phyloP scores from a whole-genome alignment of 169 alveolate species.

The Cystoisospora suis region DNA sequence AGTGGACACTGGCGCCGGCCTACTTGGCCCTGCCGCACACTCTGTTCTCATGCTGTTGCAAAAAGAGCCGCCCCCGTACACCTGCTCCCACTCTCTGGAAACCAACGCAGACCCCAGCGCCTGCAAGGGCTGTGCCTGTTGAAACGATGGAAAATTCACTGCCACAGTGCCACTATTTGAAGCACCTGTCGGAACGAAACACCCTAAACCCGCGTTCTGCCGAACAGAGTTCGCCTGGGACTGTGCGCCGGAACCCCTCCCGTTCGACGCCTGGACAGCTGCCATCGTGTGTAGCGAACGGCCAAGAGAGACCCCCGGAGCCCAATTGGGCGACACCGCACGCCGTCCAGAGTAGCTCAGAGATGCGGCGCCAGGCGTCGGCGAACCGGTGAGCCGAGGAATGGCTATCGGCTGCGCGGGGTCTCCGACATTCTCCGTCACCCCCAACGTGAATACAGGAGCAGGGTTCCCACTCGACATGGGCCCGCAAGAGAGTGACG shows the following conservation, averaged over 20 bases:
- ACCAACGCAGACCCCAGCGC: not conserved
- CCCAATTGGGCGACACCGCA: not conserved
- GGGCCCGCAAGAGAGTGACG: not conserved
- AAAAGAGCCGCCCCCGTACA: not conserved
- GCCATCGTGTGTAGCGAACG: not conserved
- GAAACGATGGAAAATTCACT: not conserved
- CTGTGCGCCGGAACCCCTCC: not conserved
- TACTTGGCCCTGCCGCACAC: not conserved
- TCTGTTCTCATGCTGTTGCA: not conserved
- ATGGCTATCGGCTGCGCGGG: not conserved
- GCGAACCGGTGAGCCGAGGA: not conserved
- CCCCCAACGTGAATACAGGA: not conserved
- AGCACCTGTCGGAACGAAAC: not conserved
- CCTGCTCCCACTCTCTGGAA: not conserved
- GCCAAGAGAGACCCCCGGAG: not conserved
- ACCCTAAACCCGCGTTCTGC: not conserved
- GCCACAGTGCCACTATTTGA: not conserved
- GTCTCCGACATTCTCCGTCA: not conserved
- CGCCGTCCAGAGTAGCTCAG: not conserved
- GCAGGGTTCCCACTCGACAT: not conserved
- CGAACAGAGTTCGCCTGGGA: not conserved
- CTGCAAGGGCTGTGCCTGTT: slow-evolving; percentile 8
- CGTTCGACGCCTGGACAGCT: not conserved
- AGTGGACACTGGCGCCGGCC: not conserved
- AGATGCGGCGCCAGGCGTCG: not conserved